phyloP scores from a whole-genome alignment of 345 rosid species.

The Angophora floribunda region DNA sequence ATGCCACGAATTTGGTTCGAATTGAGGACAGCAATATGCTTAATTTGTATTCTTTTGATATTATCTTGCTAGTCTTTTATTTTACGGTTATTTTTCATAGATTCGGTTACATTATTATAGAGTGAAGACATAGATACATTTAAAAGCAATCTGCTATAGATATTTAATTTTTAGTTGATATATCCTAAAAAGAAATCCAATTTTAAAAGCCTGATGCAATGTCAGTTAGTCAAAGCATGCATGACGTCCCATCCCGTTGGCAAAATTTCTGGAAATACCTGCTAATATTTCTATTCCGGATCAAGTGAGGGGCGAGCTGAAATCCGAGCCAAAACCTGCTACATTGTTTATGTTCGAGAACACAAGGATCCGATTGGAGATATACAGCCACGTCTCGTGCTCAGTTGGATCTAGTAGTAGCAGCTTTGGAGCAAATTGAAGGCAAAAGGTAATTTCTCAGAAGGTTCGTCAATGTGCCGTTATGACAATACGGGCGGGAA shows the following conservation, averaged over 20 bases:
- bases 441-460: background rate
- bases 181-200: background rate
- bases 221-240: background rate
- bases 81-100: background rate
- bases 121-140: background rate
- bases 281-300: fast-evolving
- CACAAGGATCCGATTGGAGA: background rate
- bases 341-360: fast-evolving
- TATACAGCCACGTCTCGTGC: background rate
- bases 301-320: background rate
- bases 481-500: background rate
- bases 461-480: background rate
- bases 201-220: fast-evolving
- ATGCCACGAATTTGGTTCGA: background rate
- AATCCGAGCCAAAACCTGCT: background rate
- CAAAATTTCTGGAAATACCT: background rate
- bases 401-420: background rate
- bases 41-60: background rate
- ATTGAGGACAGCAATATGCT: background rate
- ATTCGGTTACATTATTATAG: background rate
- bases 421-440: background rate
- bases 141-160: background rate
- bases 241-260: background rate
- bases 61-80: too few species aligned
- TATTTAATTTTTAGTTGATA: background rate